Evolutionary conservation across 257 asterid genomes (phyloP).

Genomic region (Solanum verrucosum): DNA sequence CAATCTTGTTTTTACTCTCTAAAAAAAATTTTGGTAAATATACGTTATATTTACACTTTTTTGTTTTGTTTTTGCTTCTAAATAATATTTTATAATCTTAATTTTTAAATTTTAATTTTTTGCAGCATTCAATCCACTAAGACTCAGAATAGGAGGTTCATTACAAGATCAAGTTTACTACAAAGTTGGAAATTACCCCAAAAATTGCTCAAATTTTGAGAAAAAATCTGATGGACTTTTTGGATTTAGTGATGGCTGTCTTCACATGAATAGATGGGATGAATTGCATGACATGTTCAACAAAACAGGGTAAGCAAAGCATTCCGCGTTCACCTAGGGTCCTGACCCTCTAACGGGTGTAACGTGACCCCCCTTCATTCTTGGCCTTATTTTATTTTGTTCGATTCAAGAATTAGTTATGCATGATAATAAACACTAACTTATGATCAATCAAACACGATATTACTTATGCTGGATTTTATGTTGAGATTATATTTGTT

Average conservation of each 20-base stretch:
- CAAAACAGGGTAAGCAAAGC: constrained; percentile 38
- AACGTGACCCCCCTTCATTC: neutral
- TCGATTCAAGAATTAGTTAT: neutral
- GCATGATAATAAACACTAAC: neutral
- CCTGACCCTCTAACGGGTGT: no score
- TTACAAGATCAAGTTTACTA: constrained; percentile 63
- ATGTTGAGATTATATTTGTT: neutral
- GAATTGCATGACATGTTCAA: constrained; percentile 34
- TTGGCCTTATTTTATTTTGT: neutral
- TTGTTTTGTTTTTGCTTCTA: neutral
- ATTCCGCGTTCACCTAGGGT: neutral
- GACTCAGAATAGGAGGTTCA: constrained; percentile 71
- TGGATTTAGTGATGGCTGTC: constrained; percentile 61
- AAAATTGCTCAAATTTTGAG: constrained; percentile 47
- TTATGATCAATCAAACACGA: neutral
- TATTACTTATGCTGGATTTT: neutral
- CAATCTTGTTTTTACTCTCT: neutral
- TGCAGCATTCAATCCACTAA: constrained; percentile 47
- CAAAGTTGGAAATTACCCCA: constrained; percentile 28
- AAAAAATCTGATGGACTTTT: constrained; percentile 20
- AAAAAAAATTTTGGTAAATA: neutral
- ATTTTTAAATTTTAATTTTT: neutral
- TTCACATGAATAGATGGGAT: constrained; percentile 69
- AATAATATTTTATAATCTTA: neutral
- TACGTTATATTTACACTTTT: neutral